Evolutionary conservation across 495 filamentous ascomycete genomes (phyloP).

Genomic region (Cercophora samala): DNA sequence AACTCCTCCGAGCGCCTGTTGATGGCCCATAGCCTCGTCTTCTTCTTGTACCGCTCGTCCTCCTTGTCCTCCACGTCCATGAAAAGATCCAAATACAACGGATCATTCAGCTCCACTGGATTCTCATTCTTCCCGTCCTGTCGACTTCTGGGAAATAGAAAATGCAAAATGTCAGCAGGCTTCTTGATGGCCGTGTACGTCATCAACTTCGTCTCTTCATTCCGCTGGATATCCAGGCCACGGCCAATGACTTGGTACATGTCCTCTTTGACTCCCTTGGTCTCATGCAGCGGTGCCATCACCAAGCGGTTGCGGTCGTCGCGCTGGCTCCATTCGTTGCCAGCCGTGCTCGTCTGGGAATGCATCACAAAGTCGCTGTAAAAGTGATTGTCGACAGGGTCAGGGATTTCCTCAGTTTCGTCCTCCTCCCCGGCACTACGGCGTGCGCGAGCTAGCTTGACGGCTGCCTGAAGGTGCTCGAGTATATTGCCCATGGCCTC

Average conservation of each 20-base stretch:
- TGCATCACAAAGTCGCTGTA: constrained; percentile 25
- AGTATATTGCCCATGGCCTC: constrained; percentile 92
- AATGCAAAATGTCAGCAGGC: neutral
- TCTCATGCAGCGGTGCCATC: constrained; percentile 19
- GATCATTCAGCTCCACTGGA: constrained; percentile 68
- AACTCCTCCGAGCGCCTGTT: constrained; percentile 60
- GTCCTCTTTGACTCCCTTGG: constrained; percentile 51
- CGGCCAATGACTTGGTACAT: neutral
- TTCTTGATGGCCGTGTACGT: neutral
- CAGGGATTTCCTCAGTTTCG: constrained; percentile 63
- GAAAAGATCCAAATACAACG: constrained; percentile 85
- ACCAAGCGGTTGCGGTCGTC: neutral
- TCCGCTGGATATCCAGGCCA: neutral
- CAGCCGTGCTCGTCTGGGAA: neutral
- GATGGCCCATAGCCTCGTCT: constrained; percentile 69
- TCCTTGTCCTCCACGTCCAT: constrained; percentile 60
- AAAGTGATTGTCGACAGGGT: constrained; percentile 37
- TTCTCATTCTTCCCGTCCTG: constrained; percentile 64
- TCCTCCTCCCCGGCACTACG: constrained; percentile 59
- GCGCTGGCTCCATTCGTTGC: neutral
- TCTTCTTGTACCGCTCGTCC: constrained; percentile 55
- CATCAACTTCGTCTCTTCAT: neutral
- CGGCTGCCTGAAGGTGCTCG: constrained; percentile 84
- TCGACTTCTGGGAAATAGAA: neutral
- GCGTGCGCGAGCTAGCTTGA: constrained; percentile 54